Evolutionary conservation across 441 rosid species (phyloP).

Genomic region (Corymbia citriodora): DNA sequence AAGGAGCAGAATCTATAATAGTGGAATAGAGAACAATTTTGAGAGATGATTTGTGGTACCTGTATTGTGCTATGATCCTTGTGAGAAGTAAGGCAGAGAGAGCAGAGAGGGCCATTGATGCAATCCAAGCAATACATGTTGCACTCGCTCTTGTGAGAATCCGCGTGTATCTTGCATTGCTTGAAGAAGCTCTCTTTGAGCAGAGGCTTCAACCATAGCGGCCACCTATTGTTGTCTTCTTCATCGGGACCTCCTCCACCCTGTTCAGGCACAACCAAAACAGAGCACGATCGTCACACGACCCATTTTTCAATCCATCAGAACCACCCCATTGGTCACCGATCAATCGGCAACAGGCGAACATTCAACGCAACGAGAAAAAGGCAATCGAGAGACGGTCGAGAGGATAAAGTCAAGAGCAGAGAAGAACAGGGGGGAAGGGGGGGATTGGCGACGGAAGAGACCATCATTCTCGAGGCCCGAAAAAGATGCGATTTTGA

Average conservation of each 20-base stretch:
- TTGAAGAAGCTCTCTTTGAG: slow-evolving; percentile 71
- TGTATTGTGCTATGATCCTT: slow-evolving; percentile 81
- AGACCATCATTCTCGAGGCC: neutral
- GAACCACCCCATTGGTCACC: neutral
- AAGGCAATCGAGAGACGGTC: neutral
- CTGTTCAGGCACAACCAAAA: slow-evolving; percentile 24
- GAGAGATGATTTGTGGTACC: slow-evolving; percentile 29
- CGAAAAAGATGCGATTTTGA: neutral
- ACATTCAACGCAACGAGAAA: neutral
- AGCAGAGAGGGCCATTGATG: slow-evolving; percentile 73
- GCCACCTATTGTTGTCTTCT: slow-evolving; percentile 61
- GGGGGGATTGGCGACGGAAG: neutral
- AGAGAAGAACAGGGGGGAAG: neutral
- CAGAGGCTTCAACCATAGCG: slow-evolving; percentile 82
- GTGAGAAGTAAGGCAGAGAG: slow-evolving; percentile 70
- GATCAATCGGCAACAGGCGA: neutral
- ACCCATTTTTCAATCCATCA: slow-evolving; percentile 10
- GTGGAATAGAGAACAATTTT: neutral
- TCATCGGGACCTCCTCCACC: slow-evolving; percentile 85
- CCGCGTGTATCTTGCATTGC: slow-evolving; percentile 79
- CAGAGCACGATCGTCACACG: slow-evolving; percentile 11
- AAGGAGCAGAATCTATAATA: neutral
- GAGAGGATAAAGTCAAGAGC: neutral
- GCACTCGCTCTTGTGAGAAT: slow-evolving; percentile 94
- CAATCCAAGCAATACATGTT: slow-evolving; percentile 94